phyloP scores from a whole-genome alignment of 495 filamentous ascomycete species.

The Daldinia childiae region DNA sequence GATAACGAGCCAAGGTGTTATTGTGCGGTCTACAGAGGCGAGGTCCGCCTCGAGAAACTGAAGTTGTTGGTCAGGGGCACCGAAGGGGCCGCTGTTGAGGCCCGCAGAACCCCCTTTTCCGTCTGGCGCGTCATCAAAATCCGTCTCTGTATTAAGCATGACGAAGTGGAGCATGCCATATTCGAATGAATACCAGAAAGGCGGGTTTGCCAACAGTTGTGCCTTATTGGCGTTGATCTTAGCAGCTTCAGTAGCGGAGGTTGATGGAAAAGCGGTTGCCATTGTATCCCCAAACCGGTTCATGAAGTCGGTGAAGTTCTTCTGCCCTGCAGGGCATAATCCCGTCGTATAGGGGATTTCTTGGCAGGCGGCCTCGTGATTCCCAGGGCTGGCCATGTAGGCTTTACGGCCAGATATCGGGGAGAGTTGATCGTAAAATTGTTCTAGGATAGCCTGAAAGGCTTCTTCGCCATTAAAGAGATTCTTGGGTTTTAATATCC shows the following conservation, averaged over 20 bases:
- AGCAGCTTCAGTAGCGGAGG: conserved; percentile 54
- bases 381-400: conserved; percentile 58
- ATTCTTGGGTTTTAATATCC: conserved; percentile 54
- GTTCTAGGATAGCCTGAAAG: conserved; percentile 56
- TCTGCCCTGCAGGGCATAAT: conserved; percentile 65
- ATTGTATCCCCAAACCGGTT: conserved; percentile 64
- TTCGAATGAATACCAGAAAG: conserved; percentile 73
- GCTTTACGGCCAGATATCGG: conserved; percentile 55
- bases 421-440: conserved; percentile 56
- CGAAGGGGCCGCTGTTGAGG: conserved; percentile 63
- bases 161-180: conserved; percentile 67
- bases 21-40: conserved; percentile 56
- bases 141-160: conserved; percentile 68
- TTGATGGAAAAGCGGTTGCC: conserved; percentile 59
- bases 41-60: conserved; percentile 58
- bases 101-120: conserved; percentile 54
- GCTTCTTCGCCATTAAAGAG: conserved; percentile 53
- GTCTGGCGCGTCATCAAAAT: conserved; percentile 58
- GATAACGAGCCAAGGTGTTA: conserved; percentile 67
- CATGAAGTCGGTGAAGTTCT: conserved; percentile 68
- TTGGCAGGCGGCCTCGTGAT: conserved; percentile 56
- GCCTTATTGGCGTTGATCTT: conserved; percentile 59
- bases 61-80: conserved; percentile 54
- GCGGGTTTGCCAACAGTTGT: conserved; percentile 60
- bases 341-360: conserved; percentile 53